Evolutionary conservation across 2,329 filamentous ascomycete genomes (phyloP).

Genomic region (Neofusicoccum sp.): DNA sequence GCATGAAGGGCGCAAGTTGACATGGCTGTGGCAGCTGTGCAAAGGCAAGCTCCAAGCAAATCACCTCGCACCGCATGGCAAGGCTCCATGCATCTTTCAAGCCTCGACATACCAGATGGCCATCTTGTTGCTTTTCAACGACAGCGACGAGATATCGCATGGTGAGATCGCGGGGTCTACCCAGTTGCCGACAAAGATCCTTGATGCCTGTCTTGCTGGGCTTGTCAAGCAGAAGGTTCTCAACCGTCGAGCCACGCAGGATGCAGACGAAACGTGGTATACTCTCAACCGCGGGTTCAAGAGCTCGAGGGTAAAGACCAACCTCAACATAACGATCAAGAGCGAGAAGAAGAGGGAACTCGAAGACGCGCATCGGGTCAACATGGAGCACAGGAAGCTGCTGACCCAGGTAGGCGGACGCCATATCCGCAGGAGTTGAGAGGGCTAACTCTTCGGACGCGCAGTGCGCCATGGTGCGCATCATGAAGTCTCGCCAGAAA

Average conservation of each 20-base stretch:
- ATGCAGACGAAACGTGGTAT: not conserved
- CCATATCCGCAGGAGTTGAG: not conserved
- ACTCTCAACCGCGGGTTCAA: not conserved
- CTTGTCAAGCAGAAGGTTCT: not conserved
- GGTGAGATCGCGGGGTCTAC: not conserved
- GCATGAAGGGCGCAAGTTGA: not conserved
- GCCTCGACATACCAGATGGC: not conserved
- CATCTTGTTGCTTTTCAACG: not conserved
- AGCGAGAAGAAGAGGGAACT: not conserved
- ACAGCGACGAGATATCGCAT: not conserved
- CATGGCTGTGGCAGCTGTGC: not conserved
- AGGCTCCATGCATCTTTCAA: not conserved
- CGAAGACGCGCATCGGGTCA: not conserved
- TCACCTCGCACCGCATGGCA: not conserved
- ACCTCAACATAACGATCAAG: not conserved
- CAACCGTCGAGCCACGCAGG: not conserved
- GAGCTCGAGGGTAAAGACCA: not conserved
- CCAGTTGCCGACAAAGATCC: not conserved
- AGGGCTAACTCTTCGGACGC: not conserved
- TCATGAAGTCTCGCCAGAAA: not conserved
- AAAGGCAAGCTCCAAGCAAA: not conserved
- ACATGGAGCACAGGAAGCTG: not conserved
- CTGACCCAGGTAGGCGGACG: not conserved
- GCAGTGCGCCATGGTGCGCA: not conserved
- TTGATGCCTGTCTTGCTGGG: not conserved